Percentiles rank a stretch among this genome's conserved stretches.
Evolutionary conservation across 2,329 filamentous ascomycete genomes (phyloP).

Genomic region (Sphaceloma murrayae): DNA sequence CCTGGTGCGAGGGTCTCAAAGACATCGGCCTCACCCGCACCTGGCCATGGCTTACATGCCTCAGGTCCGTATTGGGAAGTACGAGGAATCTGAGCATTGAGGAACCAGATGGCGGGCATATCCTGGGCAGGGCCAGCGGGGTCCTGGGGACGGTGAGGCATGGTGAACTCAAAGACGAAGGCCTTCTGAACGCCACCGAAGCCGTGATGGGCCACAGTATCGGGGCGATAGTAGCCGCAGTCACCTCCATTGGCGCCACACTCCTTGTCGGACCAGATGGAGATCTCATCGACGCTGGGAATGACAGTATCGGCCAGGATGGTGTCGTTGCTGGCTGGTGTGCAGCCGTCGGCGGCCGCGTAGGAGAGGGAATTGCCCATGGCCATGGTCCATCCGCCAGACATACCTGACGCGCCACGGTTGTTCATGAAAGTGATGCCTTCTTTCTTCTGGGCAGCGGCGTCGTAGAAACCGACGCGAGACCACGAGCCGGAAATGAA

Average conservation of each 20-base stretch:
- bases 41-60: slow-evolving; percentile 62
- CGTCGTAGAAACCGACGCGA: slow-evolving; percentile 20
- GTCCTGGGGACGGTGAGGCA: slow-evolving; percentile 52
- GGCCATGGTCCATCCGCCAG: slow-evolving; percentile 44
- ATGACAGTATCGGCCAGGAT: slow-evolving; percentile 43
- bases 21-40: slow-evolving; percentile 68
- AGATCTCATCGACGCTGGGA: slow-evolving; percentile 42
- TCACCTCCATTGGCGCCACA: slow-evolving; percentile 37
- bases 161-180: slow-evolving; percentile 64
- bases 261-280: slow-evolving; percentile 42
- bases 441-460: slow-evolving; percentile 33
- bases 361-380: slow-evolving; percentile 53
- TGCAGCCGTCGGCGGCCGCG: slow-evolving; percentile 39
- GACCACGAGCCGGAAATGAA: slow-evolving; percentile 14
- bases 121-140: slow-evolving; percentile 33
- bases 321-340: slow-evolving; percentile 39
- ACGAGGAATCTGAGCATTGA: slow-evolving; percentile 64
- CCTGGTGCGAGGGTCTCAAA: slow-evolving; percentile 61
- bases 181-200: slow-evolving; percentile 61
- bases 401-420: slow-evolving; percentile 42
- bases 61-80: slow-evolving; percentile 56
- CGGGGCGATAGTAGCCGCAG: slow-evolving; percentile 29
- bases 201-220: slow-evolving; percentile 48
- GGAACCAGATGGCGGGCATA: slow-evolving; percentile 66
- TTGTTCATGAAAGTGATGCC: slow-evolving; percentile 52